A percentile compares a stretch with the other conserved stretches of the same genome.
Evolutionary conservation across 805 yeast species (phyloP).

Genomic region (Suhomyces sp.): DNA sequence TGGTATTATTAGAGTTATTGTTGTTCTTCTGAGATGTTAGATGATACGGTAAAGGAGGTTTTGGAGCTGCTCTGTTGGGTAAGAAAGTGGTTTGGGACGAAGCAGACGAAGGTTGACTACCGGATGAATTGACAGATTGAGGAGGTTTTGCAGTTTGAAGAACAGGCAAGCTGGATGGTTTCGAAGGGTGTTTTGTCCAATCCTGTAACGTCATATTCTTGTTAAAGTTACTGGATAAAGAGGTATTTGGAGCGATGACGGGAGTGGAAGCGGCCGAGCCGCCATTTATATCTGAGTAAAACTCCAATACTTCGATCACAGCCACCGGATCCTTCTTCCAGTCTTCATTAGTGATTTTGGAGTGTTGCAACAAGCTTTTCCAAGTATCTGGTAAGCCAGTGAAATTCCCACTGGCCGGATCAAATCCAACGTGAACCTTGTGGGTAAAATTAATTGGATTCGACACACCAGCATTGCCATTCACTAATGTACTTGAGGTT

Average conservation of each 20-base stretch:
- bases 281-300: slow-evolving; percentile 48
- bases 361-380: slow-evolving; percentile 54
- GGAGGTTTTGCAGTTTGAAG: background rate
- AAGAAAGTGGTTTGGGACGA: slow-evolving; percentile 18
- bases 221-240: slow-evolving; percentile 15
- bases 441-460: slow-evolving; percentile 94
- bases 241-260: slow-evolving; percentile 21
- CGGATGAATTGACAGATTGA: background rate
- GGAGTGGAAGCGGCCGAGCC: slow-evolving; percentile 32
- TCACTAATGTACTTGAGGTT: slow-evolving; percentile 6
- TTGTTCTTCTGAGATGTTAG: slow-evolving; percentile 17
- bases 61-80: slow-evolving; percentile 43
- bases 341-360: slow-evolving; percentile 60
- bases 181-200: slow-evolving; percentile 38
- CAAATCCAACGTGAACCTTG: slow-evolving; percentile 85
- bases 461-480: slow-evolving; percentile 58
- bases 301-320: slow-evolving; percentile 58
- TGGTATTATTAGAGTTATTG: background rate
- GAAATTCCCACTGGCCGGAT: slow-evolving; percentile 65
- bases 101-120: slow-evolving; percentile 5
- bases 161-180: slow-evolving; percentile 5
- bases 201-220: slow-evolving; percentile 33
- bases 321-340: slow-evolving; percentile 64
- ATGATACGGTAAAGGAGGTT: slow-evolving; percentile 44
- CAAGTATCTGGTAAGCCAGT: slow-evolving; percentile 58